Evolutionary conservation across 306 rosid genomes (phyloP).

Genomic region (Cucurbita maxima): DNA sequence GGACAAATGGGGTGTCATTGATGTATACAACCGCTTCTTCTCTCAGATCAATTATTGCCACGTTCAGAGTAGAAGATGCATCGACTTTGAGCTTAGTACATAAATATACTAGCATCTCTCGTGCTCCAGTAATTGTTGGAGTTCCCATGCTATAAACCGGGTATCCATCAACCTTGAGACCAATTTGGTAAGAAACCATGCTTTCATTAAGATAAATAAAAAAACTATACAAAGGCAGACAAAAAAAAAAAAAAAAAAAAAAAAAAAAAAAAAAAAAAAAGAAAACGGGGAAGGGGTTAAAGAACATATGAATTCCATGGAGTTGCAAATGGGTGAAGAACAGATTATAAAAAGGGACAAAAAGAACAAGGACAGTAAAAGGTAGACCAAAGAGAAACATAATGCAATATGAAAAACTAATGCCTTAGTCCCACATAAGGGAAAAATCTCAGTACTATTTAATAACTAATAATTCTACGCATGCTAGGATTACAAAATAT

Average conservation of each 20-base stretch:
- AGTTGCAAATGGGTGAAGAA: background rate
- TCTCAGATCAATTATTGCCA: constrained; percentile 65
- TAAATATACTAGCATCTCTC: constrained; percentile 61
- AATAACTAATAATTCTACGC: background rate
- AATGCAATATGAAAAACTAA: background rate
- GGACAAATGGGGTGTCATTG: constrained; percentile 69
- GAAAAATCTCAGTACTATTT: background rate
- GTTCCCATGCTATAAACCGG: constrained; percentile 92
- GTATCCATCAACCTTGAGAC: constrained; percentile 59
- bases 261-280: too few species aligned
- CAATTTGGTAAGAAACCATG: background rate
- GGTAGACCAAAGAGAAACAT: background rate
- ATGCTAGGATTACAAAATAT: background rate
- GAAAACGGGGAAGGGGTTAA: too few species aligned
- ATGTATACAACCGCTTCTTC: constrained; percentile 80
- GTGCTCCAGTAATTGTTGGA: constrained; percentile 76
- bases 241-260: too few species aligned
- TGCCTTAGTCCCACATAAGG: background rate
- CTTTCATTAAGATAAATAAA: too few species aligned
- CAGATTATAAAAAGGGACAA: background rate
- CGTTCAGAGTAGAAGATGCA: constrained; percentile 36
- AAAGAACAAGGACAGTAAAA: background rate
- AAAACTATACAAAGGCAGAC: too few species aligned
- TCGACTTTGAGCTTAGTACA: constrained; percentile 39
- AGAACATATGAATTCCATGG: background rate